These are phyloP conservation scores for Gastrolobium villosum DNA, from an alignment of 306 rosid genomes.

Conservation along the genomic window DNA sequence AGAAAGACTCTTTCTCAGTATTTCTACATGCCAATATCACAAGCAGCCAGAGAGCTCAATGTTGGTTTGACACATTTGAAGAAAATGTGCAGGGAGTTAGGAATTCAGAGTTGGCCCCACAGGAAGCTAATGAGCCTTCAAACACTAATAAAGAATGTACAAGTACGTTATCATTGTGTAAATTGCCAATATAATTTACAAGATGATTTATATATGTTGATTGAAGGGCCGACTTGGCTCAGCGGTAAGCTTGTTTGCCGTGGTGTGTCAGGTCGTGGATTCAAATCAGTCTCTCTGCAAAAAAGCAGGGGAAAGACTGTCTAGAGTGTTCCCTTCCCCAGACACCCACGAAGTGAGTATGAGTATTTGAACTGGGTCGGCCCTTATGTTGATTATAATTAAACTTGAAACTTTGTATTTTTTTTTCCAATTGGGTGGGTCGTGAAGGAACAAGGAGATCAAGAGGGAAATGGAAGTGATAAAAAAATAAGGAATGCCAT, in stretches of 20 bases:
- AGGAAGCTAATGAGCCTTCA: slow-evolving; percentile 85
- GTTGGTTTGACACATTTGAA: slow-evolving; percentile 80
- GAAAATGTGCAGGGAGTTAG: slow-evolving; percentile 83
- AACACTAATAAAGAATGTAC: slow-evolving; percentile 73
- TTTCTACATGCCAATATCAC: slow-evolving; percentile 79
- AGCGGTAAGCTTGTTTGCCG: too few relatives aligned
- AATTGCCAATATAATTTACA: background rate
- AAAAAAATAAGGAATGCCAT: slow-evolving; percentile 60
- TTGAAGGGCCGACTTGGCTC: too few relatives aligned
- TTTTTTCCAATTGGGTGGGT: background rate
- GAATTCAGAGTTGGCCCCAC: slow-evolving; percentile 88
- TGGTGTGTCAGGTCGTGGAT: too few relatives aligned
- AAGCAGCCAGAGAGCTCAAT: slow-evolving; percentile 76
- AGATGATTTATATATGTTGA: background rate
- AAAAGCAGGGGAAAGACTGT: too few relatives aligned
- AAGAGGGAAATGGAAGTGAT: slow-evolving; percentile 51
- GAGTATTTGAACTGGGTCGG: too few relatives aligned
- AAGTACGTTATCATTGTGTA: slow-evolving; percentile 46
- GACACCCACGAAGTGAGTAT: too few relatives aligned
- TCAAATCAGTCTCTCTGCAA: too few relatives aligned
- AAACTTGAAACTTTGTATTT: background rate
- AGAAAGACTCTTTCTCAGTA: slow-evolving; percentile 61
- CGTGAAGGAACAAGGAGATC: slow-evolving; percentile 57
- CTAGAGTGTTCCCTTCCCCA: too few relatives aligned
- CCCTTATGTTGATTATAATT: background rate